A percentile compares a stretch with the other conserved stretches of the same genome.
Evolutionary conservation across 1,284 basidiomycete genomes (phyloP).

Genomic region (Ganoderma boninense): DNA sequence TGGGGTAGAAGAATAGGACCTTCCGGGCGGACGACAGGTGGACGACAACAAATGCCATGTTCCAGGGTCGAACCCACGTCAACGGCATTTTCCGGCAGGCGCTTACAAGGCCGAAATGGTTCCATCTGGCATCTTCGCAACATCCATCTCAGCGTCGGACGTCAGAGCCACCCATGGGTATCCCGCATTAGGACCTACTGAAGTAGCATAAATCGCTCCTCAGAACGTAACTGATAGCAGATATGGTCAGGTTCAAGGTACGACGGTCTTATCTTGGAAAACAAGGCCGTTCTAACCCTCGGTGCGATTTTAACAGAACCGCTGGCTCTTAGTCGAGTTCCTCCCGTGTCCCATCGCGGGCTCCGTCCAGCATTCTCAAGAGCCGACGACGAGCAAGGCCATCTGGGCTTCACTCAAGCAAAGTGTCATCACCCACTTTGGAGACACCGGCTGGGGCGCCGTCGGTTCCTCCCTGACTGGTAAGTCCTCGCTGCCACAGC

Average conservation of each 20-base stretch:
- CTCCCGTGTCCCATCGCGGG: constrained; percentile 50
- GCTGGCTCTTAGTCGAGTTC: constrained; percentile 82
- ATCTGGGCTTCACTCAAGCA: constrained; percentile 74
- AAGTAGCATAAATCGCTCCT: too few relatives aligned
- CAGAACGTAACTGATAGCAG: too few relatives aligned
- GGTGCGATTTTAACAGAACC: constrained; percentile 56
- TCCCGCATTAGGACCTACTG: neutral
- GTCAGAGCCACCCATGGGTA: neutral
- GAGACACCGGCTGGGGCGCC: constrained; percentile 82
- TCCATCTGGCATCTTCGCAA: too few relatives aligned
- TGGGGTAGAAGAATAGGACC: too few relatives aligned
- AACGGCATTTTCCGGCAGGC: neutral
- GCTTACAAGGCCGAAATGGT: neutral
- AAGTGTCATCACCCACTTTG: constrained; percentile 77
- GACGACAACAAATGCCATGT: too few relatives aligned
- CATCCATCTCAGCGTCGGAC: neutral
- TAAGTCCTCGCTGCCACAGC: constrained; percentile 41
- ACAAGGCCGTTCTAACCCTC: constrained; percentile 10
- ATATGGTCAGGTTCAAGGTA: constrained; percentile 73
- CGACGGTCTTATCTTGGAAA: neutral
- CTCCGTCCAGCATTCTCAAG: constrained; percentile 8
- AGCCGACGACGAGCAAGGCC: constrained; percentile 54
- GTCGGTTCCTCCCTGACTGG: constrained; percentile 74
- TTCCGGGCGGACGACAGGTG: too few relatives aligned
- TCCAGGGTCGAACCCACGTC: too few relatives aligned